Conservation (phyloP, 306 rosid genomes). For the Vigna radiata region DNA sequence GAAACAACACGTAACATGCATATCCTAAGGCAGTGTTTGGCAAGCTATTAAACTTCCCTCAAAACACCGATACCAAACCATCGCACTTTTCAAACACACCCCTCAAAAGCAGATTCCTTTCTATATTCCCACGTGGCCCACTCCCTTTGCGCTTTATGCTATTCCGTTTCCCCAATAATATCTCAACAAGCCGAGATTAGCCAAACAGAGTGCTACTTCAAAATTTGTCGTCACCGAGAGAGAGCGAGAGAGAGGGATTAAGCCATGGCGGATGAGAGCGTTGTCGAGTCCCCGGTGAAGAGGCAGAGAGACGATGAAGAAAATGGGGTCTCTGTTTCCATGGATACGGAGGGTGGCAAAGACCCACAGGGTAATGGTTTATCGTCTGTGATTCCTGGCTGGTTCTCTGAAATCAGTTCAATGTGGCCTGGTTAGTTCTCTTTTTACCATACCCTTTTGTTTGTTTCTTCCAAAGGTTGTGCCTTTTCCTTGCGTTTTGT, state of each 20-base stretch:
- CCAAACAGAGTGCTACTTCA: constrained; percentile 32
- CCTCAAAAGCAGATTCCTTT: constrained; percentile 53
- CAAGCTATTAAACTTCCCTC: not conserved
- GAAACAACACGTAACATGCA: constrained; percentile 46
- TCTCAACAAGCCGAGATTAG: constrained; percentile 18
- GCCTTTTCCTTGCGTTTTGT: constrained; percentile 33
- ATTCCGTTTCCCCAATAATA: constrained; percentile 45
- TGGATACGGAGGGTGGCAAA: constrained; percentile 53
- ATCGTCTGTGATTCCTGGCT: constrained; percentile 84
- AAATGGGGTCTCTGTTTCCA: constrained; percentile 58
- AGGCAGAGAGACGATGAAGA: constrained; percentile 67
- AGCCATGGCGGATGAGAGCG: constrained; percentile 62
- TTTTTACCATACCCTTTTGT: constrained; percentile 24
- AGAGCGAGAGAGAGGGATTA: not conserved
- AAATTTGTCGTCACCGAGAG: not conserved
- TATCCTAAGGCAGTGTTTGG: constrained; percentile 38
- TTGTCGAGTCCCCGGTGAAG: constrained; percentile 54
- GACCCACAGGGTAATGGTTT: constrained; percentile 50
- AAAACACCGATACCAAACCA: not conserved
- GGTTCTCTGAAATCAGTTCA: constrained; percentile 99
- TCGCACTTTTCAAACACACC: constrained; percentile 24
- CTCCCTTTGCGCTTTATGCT: constrained; percentile 36
- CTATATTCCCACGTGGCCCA: constrained; percentile 25
- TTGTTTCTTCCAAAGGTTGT: constrained; percentile 3
- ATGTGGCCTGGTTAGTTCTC: constrained; percentile 95